Percentiles rank a stretch among this genome's conserved stretches.
Evolutionary conservation across 2,329 filamentous ascomycete species (phyloP).

Genomic region (Nakataea oryzae): DNA sequence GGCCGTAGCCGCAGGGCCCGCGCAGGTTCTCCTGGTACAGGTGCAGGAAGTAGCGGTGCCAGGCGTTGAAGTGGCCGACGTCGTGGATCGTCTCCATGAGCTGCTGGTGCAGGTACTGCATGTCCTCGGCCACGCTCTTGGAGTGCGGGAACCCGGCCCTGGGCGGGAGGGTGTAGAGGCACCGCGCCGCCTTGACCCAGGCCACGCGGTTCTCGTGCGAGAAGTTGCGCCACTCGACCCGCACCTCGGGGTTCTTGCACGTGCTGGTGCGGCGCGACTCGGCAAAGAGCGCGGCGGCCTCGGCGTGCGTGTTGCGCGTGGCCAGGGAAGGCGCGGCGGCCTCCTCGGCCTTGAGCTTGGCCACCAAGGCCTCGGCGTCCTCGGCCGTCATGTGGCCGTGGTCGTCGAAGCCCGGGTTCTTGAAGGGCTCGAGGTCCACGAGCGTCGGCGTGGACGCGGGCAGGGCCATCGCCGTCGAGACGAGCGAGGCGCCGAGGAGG

Average conservation of each 20-base stretch:
- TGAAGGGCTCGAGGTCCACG: no score
- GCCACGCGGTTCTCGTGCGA: neutral
- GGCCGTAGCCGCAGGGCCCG: conserved; percentile 23
- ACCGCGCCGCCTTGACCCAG: conserved; percentile 4
- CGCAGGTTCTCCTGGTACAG: conserved; percentile 24
- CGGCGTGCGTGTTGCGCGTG: no score
- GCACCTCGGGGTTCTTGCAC: neutral
- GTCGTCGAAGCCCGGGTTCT: no score
- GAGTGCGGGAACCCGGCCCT: neutral
- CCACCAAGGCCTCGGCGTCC: no score
- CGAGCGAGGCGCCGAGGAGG: no score
- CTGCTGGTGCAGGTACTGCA: conserved; percentile 7
- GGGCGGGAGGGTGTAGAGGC: neutral
- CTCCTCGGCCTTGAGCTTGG: no score
- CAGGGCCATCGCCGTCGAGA: no score
- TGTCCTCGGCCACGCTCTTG: conserved; percentile 4
- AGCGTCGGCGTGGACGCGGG: no score
- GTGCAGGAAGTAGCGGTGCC: conserved; percentile 27
- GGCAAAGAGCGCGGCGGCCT: no score
- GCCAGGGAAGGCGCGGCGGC: no score
- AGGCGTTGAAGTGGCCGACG: conserved; percentile 23
- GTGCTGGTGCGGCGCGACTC: no score
- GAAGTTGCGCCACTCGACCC: conserved; percentile 7
- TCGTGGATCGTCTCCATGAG: conserved; percentile 11
- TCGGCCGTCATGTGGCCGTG: no score